Evolutionary conservation across 1,139 yeast species (phyloP).

Genomic region (Suhomyces wounanorum): DNA sequence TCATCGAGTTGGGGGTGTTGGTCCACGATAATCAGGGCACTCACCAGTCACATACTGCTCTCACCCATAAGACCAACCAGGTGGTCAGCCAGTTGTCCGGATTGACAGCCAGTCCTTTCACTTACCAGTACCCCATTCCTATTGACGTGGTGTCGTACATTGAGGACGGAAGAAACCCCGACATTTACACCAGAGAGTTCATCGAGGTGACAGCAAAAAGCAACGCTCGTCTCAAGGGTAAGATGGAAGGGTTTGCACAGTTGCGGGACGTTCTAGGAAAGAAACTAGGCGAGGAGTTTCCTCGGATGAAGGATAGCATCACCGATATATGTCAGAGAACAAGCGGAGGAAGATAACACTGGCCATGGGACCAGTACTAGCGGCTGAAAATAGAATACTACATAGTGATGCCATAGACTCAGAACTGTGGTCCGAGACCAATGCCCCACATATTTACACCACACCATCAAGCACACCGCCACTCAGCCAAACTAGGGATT

Average conservation of each 20-base stretch:
- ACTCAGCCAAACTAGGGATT: too few relatives aligned
- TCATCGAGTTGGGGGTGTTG: conserved; percentile 84
- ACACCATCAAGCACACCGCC: too few relatives aligned
- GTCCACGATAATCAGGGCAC: conserved; percentile 95
- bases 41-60: conserved; percentile 46
- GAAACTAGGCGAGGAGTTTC: conserved; percentile 74
- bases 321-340: conserved; percentile 51
- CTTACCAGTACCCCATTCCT: conserved; percentile 57
- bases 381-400: background rate
- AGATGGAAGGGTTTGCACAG: conserved; percentile 60
- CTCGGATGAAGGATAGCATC: conserved; percentile 61
- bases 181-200: conserved; percentile 93
- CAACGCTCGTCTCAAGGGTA: conserved; percentile 86
- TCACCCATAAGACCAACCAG: conserved; percentile 44
- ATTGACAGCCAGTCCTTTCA: conserved; percentile 35
- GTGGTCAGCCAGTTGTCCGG: conserved; percentile 41
- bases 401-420: background rate
- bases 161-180: conserved; percentile 96
- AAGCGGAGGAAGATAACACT: background rate
- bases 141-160: conserved; percentile 79
- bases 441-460: too few relatives aligned
- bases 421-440: too few relatives aligned
- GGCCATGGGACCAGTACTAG: background rate
- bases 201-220: conserved; percentile 88
- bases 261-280: conserved; percentile 66